These are phyloP conservation scores for Penicillium sp. DNA, from an alignment of 2,329 filamentous ascomycete species.

Conservation along the genomic window DNA sequence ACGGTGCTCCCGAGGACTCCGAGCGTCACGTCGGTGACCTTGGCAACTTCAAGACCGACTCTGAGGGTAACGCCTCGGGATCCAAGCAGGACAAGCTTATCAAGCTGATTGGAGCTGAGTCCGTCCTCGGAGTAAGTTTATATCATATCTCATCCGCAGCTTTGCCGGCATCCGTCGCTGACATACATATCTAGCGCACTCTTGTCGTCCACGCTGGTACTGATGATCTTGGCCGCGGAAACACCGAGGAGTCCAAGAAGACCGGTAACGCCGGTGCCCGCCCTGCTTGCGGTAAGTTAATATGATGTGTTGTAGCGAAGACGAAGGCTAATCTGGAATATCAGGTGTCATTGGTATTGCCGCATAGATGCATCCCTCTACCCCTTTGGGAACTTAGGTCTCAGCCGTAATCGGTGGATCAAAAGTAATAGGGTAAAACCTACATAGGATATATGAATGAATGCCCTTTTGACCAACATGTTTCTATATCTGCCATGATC, in stretches of 20 bases:
- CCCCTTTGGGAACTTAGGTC: slow-evolving; percentile 14
- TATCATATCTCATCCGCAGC: background rate
- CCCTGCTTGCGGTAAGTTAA: slow-evolving; percentile 80
- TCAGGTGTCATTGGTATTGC: slow-evolving; percentile 85
- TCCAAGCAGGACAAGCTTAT: slow-evolving; percentile 73
- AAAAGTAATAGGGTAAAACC: slow-evolving; percentile 23
- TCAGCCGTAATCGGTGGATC: slow-evolving; percentile 12
- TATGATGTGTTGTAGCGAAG: background rate
- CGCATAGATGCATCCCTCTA: slow-evolving; percentile 50
- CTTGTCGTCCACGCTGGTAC: slow-evolving; percentile 92
- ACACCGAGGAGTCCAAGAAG: slow-evolving; percentile 92
- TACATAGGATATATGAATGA: slow-evolving; percentile 24
- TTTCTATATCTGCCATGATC: slow-evolving; percentile 1
- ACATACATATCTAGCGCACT: slow-evolving; percentile 62
- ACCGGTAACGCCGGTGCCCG: slow-evolving; percentile 92
- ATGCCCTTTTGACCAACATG: slow-evolving; percentile 11
- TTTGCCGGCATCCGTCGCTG: slow-evolving; percentile 8
- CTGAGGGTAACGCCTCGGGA: slow-evolving; percentile 83
- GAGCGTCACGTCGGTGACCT: slow-evolving; percentile 94
- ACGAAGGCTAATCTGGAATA: slow-evolving; percentile 10
- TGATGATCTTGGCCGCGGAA: slow-evolving; percentile 92
- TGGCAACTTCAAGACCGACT: slow-evolving; percentile 95
- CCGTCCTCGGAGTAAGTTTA: slow-evolving; percentile 76
- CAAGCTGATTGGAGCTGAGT: slow-evolving; percentile 95
- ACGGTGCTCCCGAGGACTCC: slow-evolving; percentile 79